phyloP scores from a whole-genome alignment of 1,284 basidiomycete species.

The Mycosarcoma maydis region DNA sequence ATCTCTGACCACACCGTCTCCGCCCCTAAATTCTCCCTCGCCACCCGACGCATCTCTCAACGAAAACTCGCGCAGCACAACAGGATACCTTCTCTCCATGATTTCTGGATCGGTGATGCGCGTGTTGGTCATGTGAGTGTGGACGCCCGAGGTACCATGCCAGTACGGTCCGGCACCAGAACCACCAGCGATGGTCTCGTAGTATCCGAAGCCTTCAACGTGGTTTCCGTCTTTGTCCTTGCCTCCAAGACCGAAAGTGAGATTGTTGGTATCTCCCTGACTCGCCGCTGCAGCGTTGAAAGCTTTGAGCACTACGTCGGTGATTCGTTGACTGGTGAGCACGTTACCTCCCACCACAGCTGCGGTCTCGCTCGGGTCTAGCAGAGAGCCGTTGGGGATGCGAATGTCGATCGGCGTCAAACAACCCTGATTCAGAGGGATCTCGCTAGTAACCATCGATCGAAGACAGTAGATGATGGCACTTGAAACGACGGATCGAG shows the following conservation, averaged over 20 bases:
- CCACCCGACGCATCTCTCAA: constrained; percentile 82
- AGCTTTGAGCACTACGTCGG: constrained; percentile 91
- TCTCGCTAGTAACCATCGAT: constrained; percentile 88
- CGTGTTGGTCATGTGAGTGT: constrained; percentile 87
- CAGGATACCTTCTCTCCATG: constrained; percentile 87
- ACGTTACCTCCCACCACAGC: constrained; percentile 95
- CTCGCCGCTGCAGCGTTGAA: constrained; percentile 92
- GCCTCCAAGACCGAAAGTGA: constrained; percentile 89
- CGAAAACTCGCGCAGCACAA: constrained; percentile 83
- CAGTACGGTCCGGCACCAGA: constrained; percentile 86
- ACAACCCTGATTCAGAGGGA: constrained; percentile 92
- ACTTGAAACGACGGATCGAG: constrained; percentile 79
- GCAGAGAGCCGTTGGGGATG: constrained; percentile 81
- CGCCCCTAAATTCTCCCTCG: constrained; percentile 79
- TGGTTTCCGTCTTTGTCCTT: constrained; percentile 81
- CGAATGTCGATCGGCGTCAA: constrained; percentile 76
- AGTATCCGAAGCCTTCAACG: constrained; percentile 88
- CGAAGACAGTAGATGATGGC: constrained; percentile 94
- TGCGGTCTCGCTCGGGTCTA: constrained; percentile 79
- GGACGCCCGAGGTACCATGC: constrained; percentile 75
- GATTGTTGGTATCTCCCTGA: constrained; percentile 87
- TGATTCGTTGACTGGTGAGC: constrained; percentile 89
- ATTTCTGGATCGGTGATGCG: constrained; percentile 82
- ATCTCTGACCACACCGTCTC: constrained; percentile 86
- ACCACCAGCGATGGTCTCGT: constrained; percentile 95